Percentiles rank a stretch among this genome's conserved stretches.
Evolutionary conservation across 805 yeast species (phyloP).

Genomic region (Sugiyamaella marilandica): DNA sequence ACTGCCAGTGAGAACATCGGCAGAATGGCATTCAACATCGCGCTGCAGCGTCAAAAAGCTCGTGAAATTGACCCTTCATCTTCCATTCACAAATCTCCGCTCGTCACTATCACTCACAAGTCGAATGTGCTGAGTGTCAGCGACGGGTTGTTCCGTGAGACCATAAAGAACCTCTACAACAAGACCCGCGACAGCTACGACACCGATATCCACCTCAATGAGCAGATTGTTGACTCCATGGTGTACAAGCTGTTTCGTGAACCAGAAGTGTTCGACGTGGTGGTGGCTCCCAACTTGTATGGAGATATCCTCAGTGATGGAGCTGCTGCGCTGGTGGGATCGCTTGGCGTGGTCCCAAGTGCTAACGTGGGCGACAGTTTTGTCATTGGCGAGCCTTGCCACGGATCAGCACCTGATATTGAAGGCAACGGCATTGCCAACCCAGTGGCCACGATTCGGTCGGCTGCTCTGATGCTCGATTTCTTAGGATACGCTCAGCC

Average conservation of each 20-base stretch:
- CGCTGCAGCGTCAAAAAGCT: slow-evolving; percentile 79
- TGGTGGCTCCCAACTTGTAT: slow-evolving; percentile 96
- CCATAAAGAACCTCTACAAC: slow-evolving; percentile 57
- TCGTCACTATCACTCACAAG: slow-evolving; percentile 91
- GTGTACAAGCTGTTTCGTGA: slow-evolving; percentile 98
- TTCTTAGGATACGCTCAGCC: slow-evolving; percentile 87
- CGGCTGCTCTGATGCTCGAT: slow-evolving; percentile 95
- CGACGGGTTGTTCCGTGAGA: slow-evolving; percentile 95
- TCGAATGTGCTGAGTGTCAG: slow-evolving; percentile 89
- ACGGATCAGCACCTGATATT: slow-evolving; percentile 98
- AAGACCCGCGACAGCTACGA: slow-evolving; percentile 54
- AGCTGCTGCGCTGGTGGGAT: slow-evolving; percentile 93
- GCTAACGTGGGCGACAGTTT: slow-evolving; percentile 96
- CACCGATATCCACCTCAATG: slow-evolving; percentile 61
- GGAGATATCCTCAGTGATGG: slow-evolving; percentile 97
- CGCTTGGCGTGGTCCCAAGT: slow-evolving; percentile 95
- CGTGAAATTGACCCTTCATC: slow-evolving; percentile 46
- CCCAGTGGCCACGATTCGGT: slow-evolving; percentile 97
- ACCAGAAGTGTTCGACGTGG: slow-evolving; percentile 95
- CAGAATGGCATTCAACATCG: slow-evolving; percentile 86
- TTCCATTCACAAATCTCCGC: slow-evolving; percentile 50
- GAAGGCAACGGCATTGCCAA: slow-evolving; percentile 83
- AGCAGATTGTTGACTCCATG: slow-evolving; percentile 99
- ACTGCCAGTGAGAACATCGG: slow-evolving; percentile 82
- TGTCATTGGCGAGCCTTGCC: slow-evolving; percentile 99